Conservation (phyloP, 225 moss, liverwort and hornwort genomes). For the Antitrichia curtipendula region DNA sequence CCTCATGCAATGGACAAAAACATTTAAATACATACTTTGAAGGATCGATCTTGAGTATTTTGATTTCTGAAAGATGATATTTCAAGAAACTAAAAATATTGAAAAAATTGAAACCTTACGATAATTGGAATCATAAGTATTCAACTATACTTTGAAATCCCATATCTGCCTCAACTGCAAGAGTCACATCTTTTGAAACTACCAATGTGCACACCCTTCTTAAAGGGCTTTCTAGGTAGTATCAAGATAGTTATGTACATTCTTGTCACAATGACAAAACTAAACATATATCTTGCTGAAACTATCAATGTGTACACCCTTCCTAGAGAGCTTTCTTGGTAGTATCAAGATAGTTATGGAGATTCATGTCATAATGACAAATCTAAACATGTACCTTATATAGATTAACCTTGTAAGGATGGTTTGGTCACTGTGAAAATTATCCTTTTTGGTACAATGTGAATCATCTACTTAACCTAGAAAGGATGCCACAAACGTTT, state of each 20-base stretch:
- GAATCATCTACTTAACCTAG: no score
- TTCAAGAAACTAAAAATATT: no score
- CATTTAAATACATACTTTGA: background rate
- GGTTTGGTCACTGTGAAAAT: no score
- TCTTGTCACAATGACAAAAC: background rate
- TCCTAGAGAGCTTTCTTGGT: no score
- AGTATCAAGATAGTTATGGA: no score
- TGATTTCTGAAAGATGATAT: background rate
- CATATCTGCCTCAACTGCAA: rapidly evolving
- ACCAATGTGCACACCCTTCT: background rate
- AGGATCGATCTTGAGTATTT: rapidly evolving
- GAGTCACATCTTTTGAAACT: background rate
- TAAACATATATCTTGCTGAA: background rate
- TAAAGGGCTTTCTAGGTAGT: background rate
- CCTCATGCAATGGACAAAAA: background rate
- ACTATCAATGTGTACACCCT: no score
- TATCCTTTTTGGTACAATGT: no score
- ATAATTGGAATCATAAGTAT: background rate
- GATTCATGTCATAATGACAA: no score
- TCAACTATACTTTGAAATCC: background rate
- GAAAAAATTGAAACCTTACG: rapidly evolving
- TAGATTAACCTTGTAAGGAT: no score
- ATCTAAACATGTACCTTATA: no score
- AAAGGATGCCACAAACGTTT: no score
- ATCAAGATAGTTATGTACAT: background rate